Base-by-base conservation (phyloP, 768 basidiomycete species). In the Lanmaoa pseudosensibilis region DNA sequence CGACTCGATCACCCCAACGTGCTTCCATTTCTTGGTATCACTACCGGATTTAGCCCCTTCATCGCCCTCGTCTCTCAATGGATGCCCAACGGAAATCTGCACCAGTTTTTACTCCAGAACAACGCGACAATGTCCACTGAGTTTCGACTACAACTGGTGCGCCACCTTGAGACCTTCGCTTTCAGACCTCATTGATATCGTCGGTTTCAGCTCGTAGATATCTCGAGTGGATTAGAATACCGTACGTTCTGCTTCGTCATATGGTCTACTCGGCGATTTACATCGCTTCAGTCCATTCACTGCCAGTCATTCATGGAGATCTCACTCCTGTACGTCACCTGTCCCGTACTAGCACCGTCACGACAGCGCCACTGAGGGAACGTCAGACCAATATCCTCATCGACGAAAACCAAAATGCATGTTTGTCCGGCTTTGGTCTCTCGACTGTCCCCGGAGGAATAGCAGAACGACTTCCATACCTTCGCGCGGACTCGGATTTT, bases 1-100 rank as follows among this genome's bases (percentile, higher is more conserved):
- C 50, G 60, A 25, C 51, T 62, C 33, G 51, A 53, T 44, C 60
- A 62, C 16, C 60, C 60, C n/a, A 62, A 62, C 30, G 36, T 62
- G 4, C 55, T 62, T 27, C 60, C 60, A 1, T 62, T 62, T 27
- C 60, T 62, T 25, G 60, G 60, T 21, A 50, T 62, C 48, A 62
- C 60, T 4, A 57, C 43, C 4, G 48, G 60, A 30, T 62, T 57
- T 36, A 50, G 51, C 25, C 55, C 51, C 4, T 46, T 33, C 30
- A 23, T 57, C 6, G 27, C 60, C 38, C 43, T 62, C 27, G 60
- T 62, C 27, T 62, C 60, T 5, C 13, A 39, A 13, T 62, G 60
- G 60, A 57, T 62, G 60, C 18, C 44, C 2, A 57, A 57, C 5
- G 60, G 60, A 15, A 50, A 23, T 6, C 32, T 62, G 18, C 39